Base-by-base conservation (phyloP, 2,329 filamentous ascomycete genomes). In the Penicillium sp. region DNA sequence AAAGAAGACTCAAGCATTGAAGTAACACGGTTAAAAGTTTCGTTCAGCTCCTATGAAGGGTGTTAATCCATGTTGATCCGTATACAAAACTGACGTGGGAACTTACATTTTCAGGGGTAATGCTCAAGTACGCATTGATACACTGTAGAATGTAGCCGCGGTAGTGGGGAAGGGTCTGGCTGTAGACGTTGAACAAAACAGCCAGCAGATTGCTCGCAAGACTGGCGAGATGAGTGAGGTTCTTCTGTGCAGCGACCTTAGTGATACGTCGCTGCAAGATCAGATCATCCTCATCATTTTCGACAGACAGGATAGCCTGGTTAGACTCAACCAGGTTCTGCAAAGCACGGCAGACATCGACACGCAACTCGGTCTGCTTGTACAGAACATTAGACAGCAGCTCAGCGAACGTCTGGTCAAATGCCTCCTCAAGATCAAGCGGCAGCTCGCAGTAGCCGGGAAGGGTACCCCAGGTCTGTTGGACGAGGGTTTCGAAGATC, bases 151-250 rank as follows among this genome's bases (percentile, higher is more conserved):
- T 93, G 19, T 87, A 88, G 0, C 88, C 90, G 59, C 93, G 81
- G 63, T 88, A 93, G 64, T 96, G 88, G 2, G 93, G 91, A 24
- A 98, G 77, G 1, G 93, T 98, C 69, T 96, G 87, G 56, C 87
- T 95, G 73, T 98, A 98, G 39, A 98, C 91, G 65, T 98, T 98
- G 77, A 98, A 97, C n/a, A 98, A 75, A 0, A 97, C 91, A 6
- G 93, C 90, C 37, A 98, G 80, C 71, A 98, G 80, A 62, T 97
- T 97, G 53, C 85, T 85, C 1, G 91, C 79, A 64, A 93, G 90
- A 1, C 75, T 74, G 15, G 87, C 82, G 12, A 98, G 76, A 65
- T 95, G 84, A n/a, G 81, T 74, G 34, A 97, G 72, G 64, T 96
- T 96, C 69, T 84, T 83, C 66, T 82, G 75, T 0, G 93, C 91